Evolutionary conservation across 345 rosid genomes (phyloP).

Genomic region (Trapa bicornis): DNA sequence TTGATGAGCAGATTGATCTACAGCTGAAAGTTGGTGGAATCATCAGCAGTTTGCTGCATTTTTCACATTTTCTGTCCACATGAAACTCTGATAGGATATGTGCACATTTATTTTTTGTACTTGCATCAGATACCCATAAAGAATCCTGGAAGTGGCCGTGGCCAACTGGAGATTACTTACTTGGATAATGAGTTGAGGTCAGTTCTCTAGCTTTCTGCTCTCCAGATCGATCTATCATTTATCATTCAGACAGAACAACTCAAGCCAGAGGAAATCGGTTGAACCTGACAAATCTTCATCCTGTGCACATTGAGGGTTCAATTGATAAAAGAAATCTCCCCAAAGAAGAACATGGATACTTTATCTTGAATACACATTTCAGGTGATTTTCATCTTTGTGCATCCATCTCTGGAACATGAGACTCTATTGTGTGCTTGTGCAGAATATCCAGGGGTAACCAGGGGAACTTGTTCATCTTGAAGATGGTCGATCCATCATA

Average conservation of each 20-base stretch:
- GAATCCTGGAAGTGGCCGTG: constrained; percentile 36
- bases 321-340: background rate
- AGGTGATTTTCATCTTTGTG: background rate
- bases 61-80: background rate
- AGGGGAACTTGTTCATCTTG: constrained; percentile 78
- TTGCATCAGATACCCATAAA: constrained; percentile 26
- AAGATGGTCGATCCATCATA: constrained; percentile 88
- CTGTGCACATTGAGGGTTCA: background rate
- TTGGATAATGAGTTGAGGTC: constrained; percentile 35
- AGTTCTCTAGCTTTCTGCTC: constrained; percentile 7
- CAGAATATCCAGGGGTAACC: constrained; percentile 86
- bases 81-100: background rate
- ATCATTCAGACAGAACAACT: background rate
- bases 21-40: background rate
- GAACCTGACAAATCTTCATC: background rate
- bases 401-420: background rate
- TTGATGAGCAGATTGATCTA: background rate
- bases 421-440: background rate
- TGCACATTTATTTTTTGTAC: background rate
- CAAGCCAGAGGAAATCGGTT: background rate
- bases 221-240: background rate
- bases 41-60: background rate
- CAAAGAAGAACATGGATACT: background rate
- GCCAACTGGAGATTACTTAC: constrained; percentile 36
- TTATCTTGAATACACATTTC: background rate